A percentile compares a stretch with the other conserved stretches of the same genome.
These are phyloP conservation scores for Galium porrigens DNA, from an alignment of 305 asterid species.

Conservation along the genomic window DNA sequence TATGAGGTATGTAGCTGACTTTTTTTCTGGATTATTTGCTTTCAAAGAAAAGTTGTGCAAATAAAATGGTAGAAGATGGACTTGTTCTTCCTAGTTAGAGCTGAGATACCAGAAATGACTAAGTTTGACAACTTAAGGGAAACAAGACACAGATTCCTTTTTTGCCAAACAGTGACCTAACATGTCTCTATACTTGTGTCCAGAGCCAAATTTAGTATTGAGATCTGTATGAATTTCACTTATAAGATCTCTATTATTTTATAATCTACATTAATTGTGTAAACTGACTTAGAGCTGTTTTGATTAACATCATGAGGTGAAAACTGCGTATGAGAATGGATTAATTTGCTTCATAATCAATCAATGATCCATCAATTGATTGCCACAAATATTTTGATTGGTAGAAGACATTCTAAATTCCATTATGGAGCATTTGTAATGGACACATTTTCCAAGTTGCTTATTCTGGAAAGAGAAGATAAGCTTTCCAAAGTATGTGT, in stretches of 20 bases:
- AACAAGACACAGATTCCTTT: background rate
- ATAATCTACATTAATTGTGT: background rate
- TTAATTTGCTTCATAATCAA: background rate
- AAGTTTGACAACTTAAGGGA: background rate
- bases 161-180: background rate
- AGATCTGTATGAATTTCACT: background rate
- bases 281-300: background rate
- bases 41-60: background rate
- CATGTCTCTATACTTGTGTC: background rate
- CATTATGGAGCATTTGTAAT: background rate
- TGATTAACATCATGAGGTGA: background rate
- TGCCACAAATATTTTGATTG: background rate
- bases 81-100: background rate
- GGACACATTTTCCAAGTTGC: background rate
- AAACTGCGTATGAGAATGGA: background rate
- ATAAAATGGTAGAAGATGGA: background rate
- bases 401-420: background rate
- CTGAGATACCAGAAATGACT: background rate
- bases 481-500: background rate
- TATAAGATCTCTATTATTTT: background rate
- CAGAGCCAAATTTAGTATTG: background rate
- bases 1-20: conserved; percentile 46
- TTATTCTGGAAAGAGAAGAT: background rate
- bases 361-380: background rate
- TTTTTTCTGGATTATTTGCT: background rate